Percentiles rank a stretch among this genome's conserved stretches.
These are phyloP conservation scores for Camellia oleifera DNA, from an alignment of 179 eudicot genomes.

Conservation along the genomic window DNA sequence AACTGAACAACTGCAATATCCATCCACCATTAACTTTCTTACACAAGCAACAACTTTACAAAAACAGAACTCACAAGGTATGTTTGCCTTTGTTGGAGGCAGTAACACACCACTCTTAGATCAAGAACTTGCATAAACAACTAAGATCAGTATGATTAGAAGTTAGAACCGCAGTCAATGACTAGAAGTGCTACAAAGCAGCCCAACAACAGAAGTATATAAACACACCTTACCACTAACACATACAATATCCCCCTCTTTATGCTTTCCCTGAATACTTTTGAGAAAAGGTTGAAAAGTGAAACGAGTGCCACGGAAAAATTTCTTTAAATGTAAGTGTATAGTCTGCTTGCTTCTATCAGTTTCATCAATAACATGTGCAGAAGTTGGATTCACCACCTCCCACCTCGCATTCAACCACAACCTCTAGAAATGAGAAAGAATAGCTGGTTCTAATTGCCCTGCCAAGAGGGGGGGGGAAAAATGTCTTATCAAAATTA, in stretches of 20 bases:
- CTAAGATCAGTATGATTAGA: not conserved
- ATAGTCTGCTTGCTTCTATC: constrained; percentile 45
- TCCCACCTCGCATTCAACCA: constrained; percentile 76
- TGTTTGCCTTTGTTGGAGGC: not conserved
- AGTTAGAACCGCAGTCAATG: not conserved
- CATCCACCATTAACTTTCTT: not conserved
- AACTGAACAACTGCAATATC: not conserved
- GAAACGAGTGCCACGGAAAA: constrained; percentile 82
- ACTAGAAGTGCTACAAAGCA: not conserved
- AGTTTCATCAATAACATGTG: constrained; percentile 32
- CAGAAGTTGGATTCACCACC: constrained; percentile 33
- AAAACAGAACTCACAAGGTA: not conserved
- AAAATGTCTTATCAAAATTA: not conserved
- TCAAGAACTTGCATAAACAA: not conserved
- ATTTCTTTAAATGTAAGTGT: constrained; percentile 80
- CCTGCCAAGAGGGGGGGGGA: constrained; percentile 41
- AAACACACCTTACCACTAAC: constrained; percentile 93
- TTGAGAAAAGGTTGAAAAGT: constrained; percentile 68
- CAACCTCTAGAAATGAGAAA: constrained; percentile 80
- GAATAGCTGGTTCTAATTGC: constrained; percentile 66
- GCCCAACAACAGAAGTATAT: not conserved
- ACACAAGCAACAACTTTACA: not conserved
- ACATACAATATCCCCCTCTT: constrained; percentile 82
- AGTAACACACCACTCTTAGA: not conserved
- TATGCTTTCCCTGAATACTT: constrained; percentile 63